A percentile compares a stretch with the other conserved stretches of the same genome.
Evolutionary conservation across 768 basidiomycete species (phyloP).

Genomic region (Strobilomyces confusus): DNA sequence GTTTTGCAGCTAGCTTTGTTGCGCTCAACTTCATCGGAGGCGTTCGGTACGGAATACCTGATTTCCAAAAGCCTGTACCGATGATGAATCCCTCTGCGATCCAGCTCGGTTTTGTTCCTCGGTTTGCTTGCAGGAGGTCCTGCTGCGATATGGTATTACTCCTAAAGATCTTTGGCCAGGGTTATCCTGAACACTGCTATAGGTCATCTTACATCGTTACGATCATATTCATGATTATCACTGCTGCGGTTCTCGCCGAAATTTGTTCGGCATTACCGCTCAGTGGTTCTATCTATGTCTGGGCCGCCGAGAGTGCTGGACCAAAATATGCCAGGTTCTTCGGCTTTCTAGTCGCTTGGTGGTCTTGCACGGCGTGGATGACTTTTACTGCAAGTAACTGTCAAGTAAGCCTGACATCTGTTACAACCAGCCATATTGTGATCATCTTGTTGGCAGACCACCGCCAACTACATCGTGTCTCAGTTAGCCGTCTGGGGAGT

Average conservation of each 20-base stretch:
- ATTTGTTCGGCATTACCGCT: slow-evolving; percentile 85
- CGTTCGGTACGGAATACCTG: slow-evolving; percentile 51
- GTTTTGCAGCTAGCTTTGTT: slow-evolving; percentile 83
- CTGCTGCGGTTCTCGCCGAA: slow-evolving; percentile 82
- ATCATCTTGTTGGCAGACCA: slow-evolving; percentile 46
- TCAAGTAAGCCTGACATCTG: slow-evolving; percentile 47
- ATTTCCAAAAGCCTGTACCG: slow-evolving; percentile 3
- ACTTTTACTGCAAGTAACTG: slow-evolving; percentile 88
- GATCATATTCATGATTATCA: slow-evolving; percentile 83
- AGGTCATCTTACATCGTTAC: slow-evolving; percentile 87
- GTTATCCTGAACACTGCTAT: slow-evolving; percentile 9
- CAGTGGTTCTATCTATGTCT: slow-evolving; percentile 91
- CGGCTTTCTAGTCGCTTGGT: slow-evolving; percentile 90
- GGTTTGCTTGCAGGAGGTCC: slow-evolving; percentile 85
- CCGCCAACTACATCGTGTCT: slow-evolving; percentile 88
- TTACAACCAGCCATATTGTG: background rate
- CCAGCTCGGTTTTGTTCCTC: slow-evolving; percentile 72
- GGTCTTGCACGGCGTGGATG: slow-evolving; percentile 95
- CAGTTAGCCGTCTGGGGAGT: slow-evolving; percentile 76
- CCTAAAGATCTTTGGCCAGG: background rate
- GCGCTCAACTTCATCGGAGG: slow-evolving; percentile 90
- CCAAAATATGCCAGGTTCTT: slow-evolving; percentile 82
- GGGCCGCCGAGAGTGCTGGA: slow-evolving; percentile 92
- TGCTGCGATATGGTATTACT: slow-evolving; percentile 69
- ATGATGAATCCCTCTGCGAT: background rate